Evolutionary conservation across 1,284 basidiomycete genomes (phyloP).

Genomic region (Leccinum solheimii): DNA sequence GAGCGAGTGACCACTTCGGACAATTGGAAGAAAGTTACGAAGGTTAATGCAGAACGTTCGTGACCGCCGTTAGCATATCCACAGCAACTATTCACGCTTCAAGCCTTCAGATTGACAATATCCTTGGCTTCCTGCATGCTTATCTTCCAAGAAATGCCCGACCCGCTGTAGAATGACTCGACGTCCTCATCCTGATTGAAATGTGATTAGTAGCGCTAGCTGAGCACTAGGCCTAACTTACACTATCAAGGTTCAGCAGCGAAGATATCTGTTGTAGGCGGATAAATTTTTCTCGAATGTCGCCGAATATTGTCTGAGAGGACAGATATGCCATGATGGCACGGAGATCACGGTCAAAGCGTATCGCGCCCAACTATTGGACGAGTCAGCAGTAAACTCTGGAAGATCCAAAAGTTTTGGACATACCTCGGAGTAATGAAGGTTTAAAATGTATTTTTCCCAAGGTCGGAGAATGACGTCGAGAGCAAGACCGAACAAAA

Average conservation of each 20-base stretch:
- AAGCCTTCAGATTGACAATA: constrained; percentile 65
- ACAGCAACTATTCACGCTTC: constrained; percentile 10
- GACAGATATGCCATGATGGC: constrained; percentile 82
- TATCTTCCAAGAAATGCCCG: constrained; percentile 89
- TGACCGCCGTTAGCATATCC: background rate
- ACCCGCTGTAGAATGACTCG: constrained; percentile 89
- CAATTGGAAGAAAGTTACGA: background rate
- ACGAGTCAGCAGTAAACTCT: constrained; percentile 12
- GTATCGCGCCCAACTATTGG: constrained; percentile 87
- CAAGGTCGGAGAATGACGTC: constrained; percentile 89
- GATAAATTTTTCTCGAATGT: constrained; percentile 88
- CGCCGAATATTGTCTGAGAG: constrained; percentile 83
- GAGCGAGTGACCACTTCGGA: background rate
- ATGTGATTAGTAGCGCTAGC: constrained; percentile 8
- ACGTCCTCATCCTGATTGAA: constrained; percentile 78
- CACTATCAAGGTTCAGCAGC: constrained; percentile 85
- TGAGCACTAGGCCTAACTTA: constrained; percentile 40
- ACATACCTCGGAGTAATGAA: constrained; percentile 86
- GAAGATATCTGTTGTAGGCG: constrained; percentile 93
- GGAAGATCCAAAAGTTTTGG: background rate
- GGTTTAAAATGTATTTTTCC: constrained; percentile 83
- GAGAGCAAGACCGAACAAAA: constrained; percentile 82
- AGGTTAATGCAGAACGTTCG: background rate
- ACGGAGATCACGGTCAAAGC: constrained; percentile 92
- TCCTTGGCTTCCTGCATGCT: constrained; percentile 75